Conservation (phyloP, 805 yeast genomes). For the Grigorovia yakushimaensis region DNA sequence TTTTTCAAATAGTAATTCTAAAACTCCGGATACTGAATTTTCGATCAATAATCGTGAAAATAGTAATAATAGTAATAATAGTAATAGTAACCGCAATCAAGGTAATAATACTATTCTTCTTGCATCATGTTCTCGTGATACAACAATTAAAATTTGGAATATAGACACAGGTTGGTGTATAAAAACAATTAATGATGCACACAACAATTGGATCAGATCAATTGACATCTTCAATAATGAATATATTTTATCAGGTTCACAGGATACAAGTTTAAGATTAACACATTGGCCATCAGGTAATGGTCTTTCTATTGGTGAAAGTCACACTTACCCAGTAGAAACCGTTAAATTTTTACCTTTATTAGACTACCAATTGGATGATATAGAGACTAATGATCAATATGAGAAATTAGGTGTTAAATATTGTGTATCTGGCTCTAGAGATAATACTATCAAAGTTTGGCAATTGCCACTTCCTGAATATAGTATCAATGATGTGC, state of each 20-base stretch:
- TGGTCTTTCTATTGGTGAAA: conserved; percentile 56
- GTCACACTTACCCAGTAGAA: conserved; percentile 81
- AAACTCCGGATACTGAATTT: background rate
- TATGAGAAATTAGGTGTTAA: conserved; percentile 44
- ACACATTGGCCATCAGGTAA: conserved; percentile 59
- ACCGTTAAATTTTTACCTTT: conserved; percentile 56
- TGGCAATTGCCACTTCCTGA: conserved; percentile 73
- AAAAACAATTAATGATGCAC: conserved; percentile 55
- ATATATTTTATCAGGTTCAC: conserved; percentile 62
- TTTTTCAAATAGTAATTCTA: background rate
- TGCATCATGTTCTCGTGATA: conserved; percentile 58
- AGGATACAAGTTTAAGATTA: conserved; percentile 64
- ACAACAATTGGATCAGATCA: conserved; percentile 80
- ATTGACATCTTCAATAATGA: conserved; percentile 45
- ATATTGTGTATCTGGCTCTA: conserved; percentile 67
- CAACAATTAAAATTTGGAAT: conserved; percentile 56
- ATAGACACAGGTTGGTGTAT: conserved; percentile 56
- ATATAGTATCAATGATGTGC: conserved; percentile 43
- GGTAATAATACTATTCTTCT: conserved; percentile 20
- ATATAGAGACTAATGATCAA: background rate
- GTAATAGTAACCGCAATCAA: background rate
- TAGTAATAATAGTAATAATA: too few relatives aligned
- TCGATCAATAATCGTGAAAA: background rate
- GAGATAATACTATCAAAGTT: conserved; percentile 64
- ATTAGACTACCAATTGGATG: conserved; percentile 18